These are phyloP conservation scores for Moesziomyces sp. DNA, from an alignment of 1,284 basidiomycete species.

Conservation along the genomic window DNA sequence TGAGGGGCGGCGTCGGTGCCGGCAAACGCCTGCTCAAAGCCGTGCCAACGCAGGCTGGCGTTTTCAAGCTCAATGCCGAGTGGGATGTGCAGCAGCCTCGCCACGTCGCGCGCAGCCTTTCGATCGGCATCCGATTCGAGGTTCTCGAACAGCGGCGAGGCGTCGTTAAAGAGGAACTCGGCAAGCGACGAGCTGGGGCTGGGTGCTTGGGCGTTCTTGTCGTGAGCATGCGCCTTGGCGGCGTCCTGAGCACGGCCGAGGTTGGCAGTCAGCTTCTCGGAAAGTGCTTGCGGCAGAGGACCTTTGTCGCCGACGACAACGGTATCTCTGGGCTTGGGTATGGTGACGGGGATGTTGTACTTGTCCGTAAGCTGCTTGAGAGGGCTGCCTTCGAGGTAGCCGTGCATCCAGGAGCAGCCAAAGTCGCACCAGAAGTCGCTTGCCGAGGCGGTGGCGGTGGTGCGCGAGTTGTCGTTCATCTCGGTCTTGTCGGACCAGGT, in stretches of 20 bases:
- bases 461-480: slow-evolving; percentile 37
- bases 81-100: slow-evolving; percentile 70
- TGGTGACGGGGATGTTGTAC: slow-evolving; percentile 63
- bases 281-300: slow-evolving; percentile 19
- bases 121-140: slow-evolving; percentile 75
- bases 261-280: slow-evolving; percentile 42
- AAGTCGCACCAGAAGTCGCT: slow-evolving; percentile 45
- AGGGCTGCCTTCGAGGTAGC: slow-evolving; percentile 70
- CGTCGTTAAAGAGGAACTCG: slow-evolving; percentile 65
- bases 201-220: slow-evolving; percentile 48
- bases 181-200: slow-evolving; percentile 60
- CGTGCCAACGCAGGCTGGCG: slow-evolving; percentile 65
- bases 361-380: slow-evolving; percentile 68
- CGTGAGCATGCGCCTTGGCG: slow-evolving; percentile 29
- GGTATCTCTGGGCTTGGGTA: slow-evolving; percentile 39
- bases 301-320: slow-evolving; percentile 51
- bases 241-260: slow-evolving; percentile 45
- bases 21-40: slow-evolving; percentile 68
- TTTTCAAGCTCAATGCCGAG: slow-evolving; percentile 69
- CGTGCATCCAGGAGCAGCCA: slow-evolving; percentile 71
- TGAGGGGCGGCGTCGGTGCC: slow-evolving; percentile 71
- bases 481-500: slow-evolving; percentile 46
- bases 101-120: slow-evolving; percentile 65
- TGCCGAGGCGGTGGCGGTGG: slow-evolving; percentile 3
- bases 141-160: slow-evolving; percentile 57